These are phyloP conservation scores for Tardiomyces depauwii DNA, from an alignment of 1,139 yeast species.

Conservation along the genomic window DNA sequence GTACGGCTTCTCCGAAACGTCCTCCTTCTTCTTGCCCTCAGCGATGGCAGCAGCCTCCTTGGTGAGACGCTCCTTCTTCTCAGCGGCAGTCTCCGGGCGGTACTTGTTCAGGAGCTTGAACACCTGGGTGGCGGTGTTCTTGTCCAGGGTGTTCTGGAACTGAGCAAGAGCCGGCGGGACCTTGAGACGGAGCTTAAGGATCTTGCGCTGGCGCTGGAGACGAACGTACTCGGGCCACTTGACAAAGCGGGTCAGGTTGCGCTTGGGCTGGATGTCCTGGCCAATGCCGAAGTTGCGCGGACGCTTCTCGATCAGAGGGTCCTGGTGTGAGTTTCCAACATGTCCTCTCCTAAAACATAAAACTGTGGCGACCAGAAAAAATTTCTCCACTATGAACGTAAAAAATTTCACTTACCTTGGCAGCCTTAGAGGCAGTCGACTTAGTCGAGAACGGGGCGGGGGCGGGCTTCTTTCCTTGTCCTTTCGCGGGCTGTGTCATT, in stretches of 20 bases:
- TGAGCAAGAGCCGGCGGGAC: constrained; percentile 98
- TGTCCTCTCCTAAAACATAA: too few species aligned
- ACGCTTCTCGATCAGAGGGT: constrained; percentile 77
- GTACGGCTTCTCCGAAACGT: constrained; percentile 91
- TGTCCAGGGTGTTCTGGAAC: constrained; percentile 90
- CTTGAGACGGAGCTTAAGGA: constrained; percentile 87
- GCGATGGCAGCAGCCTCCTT: constrained; percentile 98
- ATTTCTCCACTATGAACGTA: too few species aligned
- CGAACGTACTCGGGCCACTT: constrained; percentile 98
- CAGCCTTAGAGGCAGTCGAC: constrained; percentile 26
- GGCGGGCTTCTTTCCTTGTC: constrained; percentile 62
- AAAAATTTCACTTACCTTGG: constrained; percentile 13
- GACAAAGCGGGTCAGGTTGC: constrained; percentile 91
- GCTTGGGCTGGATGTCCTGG: constrained; percentile 86
- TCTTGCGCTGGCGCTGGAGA: constrained; percentile 96
- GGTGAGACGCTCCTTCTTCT: constrained; percentile 97
- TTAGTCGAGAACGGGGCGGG: constrained; percentile 63
- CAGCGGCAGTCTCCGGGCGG: constrained; percentile 95
- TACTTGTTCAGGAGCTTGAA: constrained; percentile 96
- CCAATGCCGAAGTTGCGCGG: constrained; percentile 97
- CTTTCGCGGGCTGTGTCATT: constrained; percentile 71
- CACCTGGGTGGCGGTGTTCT: constrained; percentile 95
- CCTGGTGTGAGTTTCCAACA: constrained; percentile 20
- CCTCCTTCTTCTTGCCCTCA: constrained; percentile 93
- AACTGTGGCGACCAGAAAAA: too few species aligned